Conservation (phyloP, 1,284 basidiomycete genomes). For the Malassezia cuniculi region DNA sequence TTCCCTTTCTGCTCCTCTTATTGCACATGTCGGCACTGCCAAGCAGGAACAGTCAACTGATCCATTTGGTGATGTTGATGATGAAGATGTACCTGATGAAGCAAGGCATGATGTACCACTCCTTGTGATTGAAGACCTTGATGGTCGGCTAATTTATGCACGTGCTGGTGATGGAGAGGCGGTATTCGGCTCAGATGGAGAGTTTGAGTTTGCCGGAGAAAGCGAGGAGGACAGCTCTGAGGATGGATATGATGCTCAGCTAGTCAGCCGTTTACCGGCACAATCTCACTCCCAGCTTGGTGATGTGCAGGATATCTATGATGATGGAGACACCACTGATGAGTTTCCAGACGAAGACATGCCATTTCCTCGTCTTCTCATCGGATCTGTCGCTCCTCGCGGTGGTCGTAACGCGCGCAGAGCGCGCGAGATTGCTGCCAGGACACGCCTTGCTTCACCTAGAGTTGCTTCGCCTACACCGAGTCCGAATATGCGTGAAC, state of each 20-base stretch:
- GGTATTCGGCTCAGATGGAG: conserved; percentile 44
- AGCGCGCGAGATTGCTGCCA: conserved; percentile 37
- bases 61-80: conserved; percentile 10
- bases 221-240: conserved; percentile 35
- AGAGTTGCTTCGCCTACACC: conserved; percentile 1
- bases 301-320: conserved; percentile 16
- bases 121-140: conserved; percentile 43
- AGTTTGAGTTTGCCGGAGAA: conserved; percentile 43
- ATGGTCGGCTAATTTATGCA: conserved; percentile 43
- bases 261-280: conserved; percentile 8
- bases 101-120: conserved; percentile 30
- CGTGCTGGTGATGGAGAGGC: conserved; percentile 43
- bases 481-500: no score
- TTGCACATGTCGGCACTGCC: conserved; percentile 28
- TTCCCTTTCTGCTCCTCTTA: conserved; percentile 25
- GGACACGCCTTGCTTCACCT: conserved; percentile 30
- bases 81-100: conserved; percentile 5
- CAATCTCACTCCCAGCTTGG: conserved; percentile 3
- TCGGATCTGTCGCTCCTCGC: conserved; percentile 40
- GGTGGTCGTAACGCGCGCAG: conserved; percentile 37
- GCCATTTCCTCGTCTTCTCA: conserved; percentile 40
- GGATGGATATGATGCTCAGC: conserved; percentile 20
- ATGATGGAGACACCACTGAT: conserved; percentile 44
- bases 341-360: conserved; percentile 43
- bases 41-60: no score